phyloP scores from a whole-genome alignment of 192 early-diverging fungal genomes.

The Oehlia diaphana region DNA sequence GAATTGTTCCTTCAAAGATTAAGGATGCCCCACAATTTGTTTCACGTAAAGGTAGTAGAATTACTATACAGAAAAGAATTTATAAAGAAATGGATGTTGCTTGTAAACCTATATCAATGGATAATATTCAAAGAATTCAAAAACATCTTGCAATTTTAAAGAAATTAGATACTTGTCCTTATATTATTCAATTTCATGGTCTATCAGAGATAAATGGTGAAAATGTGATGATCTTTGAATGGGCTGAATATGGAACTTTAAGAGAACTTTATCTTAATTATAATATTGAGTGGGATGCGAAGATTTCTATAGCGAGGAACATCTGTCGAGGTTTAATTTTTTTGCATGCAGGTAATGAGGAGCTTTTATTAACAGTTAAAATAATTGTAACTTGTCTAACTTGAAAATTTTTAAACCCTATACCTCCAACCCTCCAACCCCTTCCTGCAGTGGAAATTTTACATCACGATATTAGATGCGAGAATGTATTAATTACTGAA shows the following conservation, averaged over 20 bases:
- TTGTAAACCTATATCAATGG: neutral
- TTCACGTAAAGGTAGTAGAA: neutral
- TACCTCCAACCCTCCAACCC: too few species aligned
- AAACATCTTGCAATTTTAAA: slow-evolving; percentile 11
- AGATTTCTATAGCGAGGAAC: slow-evolving; percentile 9
- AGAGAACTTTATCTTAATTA: slow-evolving; percentile 3
- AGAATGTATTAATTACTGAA: slow-evolving; percentile 11
- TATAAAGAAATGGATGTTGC: neutral
- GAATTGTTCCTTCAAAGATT: neutral
- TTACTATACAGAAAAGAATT: neutral
- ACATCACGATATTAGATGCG: slow-evolving; percentile 29
- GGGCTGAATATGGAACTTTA: slow-evolving; percentile 25
- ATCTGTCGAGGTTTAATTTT: slow-evolving; percentile 26
- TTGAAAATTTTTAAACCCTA: neutral
- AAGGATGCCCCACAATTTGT: neutral
- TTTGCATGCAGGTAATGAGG: neutral
- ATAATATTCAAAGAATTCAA: neutral
- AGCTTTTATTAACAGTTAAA: neutral
- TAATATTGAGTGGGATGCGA: neutral
- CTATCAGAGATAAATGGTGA: neutral
- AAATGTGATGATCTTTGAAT: slow-evolving; percentile 22
- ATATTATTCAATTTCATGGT: slow-evolving; percentile 29
- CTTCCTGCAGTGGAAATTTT: neutral
- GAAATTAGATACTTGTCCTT: neutral
- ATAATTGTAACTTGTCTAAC: too few species aligned